phyloP scores from a whole-genome alignment of 1,284 basidiomycete genomes.

The Clitocybe nebularis region DNA sequence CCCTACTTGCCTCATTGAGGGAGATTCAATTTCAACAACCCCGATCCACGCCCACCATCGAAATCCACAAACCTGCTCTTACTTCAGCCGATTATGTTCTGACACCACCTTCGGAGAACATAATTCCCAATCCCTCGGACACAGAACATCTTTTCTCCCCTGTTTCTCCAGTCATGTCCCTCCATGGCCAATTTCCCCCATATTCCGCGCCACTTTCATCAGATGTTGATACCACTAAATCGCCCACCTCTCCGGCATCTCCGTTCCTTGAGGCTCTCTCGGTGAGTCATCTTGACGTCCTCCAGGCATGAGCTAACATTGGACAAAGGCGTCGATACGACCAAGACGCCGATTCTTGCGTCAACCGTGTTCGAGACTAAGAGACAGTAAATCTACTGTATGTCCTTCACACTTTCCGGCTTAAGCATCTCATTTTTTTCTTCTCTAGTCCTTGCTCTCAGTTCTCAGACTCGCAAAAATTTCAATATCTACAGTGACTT shows the following conservation, averaged over 20 bases:
- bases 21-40: constrained; percentile 16
- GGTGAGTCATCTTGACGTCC: constrained; percentile 25
- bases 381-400: constrained; percentile 33
- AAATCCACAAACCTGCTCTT: neutral
- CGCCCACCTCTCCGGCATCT: constrained; percentile 30
- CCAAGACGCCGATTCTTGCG: constrained; percentile 27
- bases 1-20: constrained; percentile 30
- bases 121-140: constrained; percentile 16
- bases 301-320: neutral
- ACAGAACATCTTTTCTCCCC: constrained; percentile 13
- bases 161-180: constrained; percentile 20
- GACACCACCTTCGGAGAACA: constrained; percentile 13
- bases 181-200: constrained; percentile 21
- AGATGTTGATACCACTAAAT: constrained; percentile 9
- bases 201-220: constrained; percentile 26
- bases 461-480: constrained; percentile 31
- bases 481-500: constrained; percentile 31
- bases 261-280: constrained; percentile 46
- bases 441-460: constrained; percentile 38
- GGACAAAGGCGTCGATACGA: constrained; percentile 31
- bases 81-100: constrained; percentile 11
- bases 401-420: constrained; percentile 5
- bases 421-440: constrained; percentile 10
- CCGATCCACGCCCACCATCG: neutral
- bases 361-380: constrained; percentile 31